Percentiles rank a stretch among this genome's conserved stretches.
Evolutionary conservation across 371 early-diverging fungal species (phyloP).

Genomic region (Phascolomyces articulosus): DNA sequence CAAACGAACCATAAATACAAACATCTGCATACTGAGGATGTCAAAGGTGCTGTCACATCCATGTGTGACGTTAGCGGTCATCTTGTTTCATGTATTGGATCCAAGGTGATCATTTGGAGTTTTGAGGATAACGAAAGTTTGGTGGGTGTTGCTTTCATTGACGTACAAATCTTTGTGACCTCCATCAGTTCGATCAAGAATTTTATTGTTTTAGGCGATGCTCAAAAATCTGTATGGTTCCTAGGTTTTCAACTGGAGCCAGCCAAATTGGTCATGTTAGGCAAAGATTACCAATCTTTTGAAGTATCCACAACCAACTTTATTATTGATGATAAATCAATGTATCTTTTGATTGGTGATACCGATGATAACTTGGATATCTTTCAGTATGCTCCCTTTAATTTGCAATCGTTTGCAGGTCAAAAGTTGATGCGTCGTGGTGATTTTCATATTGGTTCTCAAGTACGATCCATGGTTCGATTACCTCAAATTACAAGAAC

Average conservation of each 20-base stretch:
- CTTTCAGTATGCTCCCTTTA: constrained; percentile 86
- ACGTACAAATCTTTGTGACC: constrained; percentile 91
- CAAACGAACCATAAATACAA: constrained; percentile 95
- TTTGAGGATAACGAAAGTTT: constrained; percentile 91
- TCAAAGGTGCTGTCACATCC: constrained; percentile 95
- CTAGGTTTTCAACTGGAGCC: constrained; percentile 97
- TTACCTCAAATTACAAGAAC: constrained; percentile 48
- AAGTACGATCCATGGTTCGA: constrained; percentile 67
- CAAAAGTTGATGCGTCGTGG: constrained; percentile 89
- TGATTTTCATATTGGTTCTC: constrained; percentile 85
- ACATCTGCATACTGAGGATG: constrained; percentile 81
- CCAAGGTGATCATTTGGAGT: constrained; percentile 88
- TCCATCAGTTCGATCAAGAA: constrained; percentile 87
- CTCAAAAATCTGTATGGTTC: constrained; percentile 91
- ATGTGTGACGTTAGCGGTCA: constrained; percentile 88
- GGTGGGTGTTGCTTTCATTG: constrained; percentile 95
- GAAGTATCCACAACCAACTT: constrained; percentile 76
- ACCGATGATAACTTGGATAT: constrained; percentile 81
- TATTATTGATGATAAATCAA: constrained; percentile 73
- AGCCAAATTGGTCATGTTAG: constrained; percentile 84
- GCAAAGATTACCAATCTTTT: constrained; percentile 86
- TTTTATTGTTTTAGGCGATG: constrained; percentile 92
- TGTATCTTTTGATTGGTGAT: constrained; percentile 85
- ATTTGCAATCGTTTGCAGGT: constrained; percentile 88
- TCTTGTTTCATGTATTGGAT: constrained; percentile 88